Evolutionary conservation across 1,139 yeast genomes (phyloP).

Genomic region (Tardiomyces depauwii): DNA sequence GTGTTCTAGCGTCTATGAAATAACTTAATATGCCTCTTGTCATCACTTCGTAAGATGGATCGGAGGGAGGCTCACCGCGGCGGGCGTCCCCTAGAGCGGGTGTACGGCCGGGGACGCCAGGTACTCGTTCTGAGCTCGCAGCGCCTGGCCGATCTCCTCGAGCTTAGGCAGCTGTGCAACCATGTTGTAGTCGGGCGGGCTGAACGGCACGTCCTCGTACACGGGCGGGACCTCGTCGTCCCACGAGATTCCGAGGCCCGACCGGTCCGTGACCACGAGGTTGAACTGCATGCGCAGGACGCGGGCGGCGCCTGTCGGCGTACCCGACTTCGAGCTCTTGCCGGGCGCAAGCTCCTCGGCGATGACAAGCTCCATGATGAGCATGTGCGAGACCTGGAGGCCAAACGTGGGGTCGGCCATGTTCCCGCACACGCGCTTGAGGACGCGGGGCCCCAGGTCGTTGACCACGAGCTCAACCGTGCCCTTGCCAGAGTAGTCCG

Average conservation of each 20-base stretch:
- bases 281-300: conserved; percentile 92
- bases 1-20: too few relatives aligned
- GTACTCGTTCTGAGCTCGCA: background rate
- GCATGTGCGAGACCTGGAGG: conserved; percentile 57
- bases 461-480: conserved; percentile 64
- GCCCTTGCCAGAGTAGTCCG: conserved; percentile 72
- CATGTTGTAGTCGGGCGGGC: conserved; percentile 69
- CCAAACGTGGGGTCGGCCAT: conserved; percentile 62
- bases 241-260: conserved; percentile 97
- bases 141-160: conserved; percentile 14
- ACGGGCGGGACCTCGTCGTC: conserved; percentile 99
- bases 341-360: conserved; percentile 54
- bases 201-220: conserved; percentile 71
- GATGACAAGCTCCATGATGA: conserved; percentile 80
- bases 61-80: too few relatives aligned
- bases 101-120: background rate
- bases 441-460: conserved; percentile 26
- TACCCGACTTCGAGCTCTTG: conserved; percentile 36
- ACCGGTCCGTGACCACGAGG: conserved; percentile 67
- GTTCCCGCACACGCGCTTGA: conserved; percentile 14
- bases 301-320: conserved; percentile 91
- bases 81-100: background rate
- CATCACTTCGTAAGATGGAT: background rate
- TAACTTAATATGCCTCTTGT: background rate
- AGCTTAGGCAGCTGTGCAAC: conserved; percentile 20